These are phyloP conservation scores for Xylariaceae sp. DNA, from an alignment of 2,329 filamentous ascomycete species.

Conservation along the genomic window DNA sequence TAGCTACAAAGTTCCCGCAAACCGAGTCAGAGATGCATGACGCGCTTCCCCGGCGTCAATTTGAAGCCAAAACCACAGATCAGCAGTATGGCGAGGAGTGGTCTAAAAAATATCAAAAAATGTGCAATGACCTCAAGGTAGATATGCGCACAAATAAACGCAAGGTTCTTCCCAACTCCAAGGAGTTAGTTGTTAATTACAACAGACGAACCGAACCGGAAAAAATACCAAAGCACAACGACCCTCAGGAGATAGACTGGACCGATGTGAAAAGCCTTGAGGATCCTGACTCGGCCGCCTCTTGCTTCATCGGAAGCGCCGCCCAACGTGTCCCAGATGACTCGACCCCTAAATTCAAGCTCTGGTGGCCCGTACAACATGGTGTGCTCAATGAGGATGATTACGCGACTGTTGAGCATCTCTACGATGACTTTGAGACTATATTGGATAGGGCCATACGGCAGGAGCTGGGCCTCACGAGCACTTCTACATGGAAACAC, in stretches of 20 bases:
- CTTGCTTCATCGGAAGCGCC: slow-evolving; percentile 72
- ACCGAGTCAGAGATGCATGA: slow-evolving; percentile 81
- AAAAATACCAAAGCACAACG: slow-evolving; percentile 88
- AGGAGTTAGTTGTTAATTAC: slow-evolving; percentile 91
- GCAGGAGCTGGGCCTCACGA: slow-evolving; percentile 72
- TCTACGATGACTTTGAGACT: slow-evolving; percentile 81
- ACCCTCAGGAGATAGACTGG: slow-evolving; percentile 91
- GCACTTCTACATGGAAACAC: slow-evolving; percentile 75
- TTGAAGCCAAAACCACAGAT: slow-evolving; percentile 58
- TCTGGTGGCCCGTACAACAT: slow-evolving; percentile 85
- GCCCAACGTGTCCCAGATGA: slow-evolving; percentile 84
- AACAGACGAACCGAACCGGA: slow-evolving; percentile 81
- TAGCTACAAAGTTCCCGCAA: slow-evolving; percentile 70
- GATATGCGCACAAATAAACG: slow-evolving; percentile 92
- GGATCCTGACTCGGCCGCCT: slow-evolving; percentile 54
- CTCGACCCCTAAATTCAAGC: slow-evolving; percentile 81
- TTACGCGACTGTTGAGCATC: slow-evolving; percentile 70
- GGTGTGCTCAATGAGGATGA: slow-evolving; percentile 89
- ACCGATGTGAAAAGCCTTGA: slow-evolving; percentile 68
- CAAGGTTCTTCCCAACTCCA: slow-evolving; percentile 93
- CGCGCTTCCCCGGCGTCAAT: slow-evolving; percentile 67
- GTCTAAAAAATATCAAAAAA: slow-evolving; percentile 68
- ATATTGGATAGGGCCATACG: slow-evolving; percentile 83
- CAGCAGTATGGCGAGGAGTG: slow-evolving; percentile 84
- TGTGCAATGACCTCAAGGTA: slow-evolving; percentile 80